phyloP scores from a whole-genome alignment of 1,139 yeast species.

The Sugiyamaella castrensis region DNA sequence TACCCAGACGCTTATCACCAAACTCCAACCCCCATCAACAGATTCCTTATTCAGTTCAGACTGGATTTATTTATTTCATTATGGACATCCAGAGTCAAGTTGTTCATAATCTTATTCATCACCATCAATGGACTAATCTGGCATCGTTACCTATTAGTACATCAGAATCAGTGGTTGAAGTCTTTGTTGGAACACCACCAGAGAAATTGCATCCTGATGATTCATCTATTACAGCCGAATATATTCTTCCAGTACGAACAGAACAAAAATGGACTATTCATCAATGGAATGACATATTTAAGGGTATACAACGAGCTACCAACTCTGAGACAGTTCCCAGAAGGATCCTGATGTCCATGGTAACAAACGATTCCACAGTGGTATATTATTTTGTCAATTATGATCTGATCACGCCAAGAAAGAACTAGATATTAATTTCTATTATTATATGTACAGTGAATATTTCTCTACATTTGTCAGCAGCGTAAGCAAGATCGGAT shows the following conservation, averaged over 20 bases:
- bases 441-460: slow-evolving; percentile 5
- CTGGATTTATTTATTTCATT: background rate
- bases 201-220: slow-evolving; percentile 37
- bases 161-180: slow-evolving; percentile 11
- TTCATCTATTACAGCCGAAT: slow-evolving; percentile 24
- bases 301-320: slow-evolving; percentile 21
- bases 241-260: slow-evolving; percentile 33
- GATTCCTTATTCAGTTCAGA: too few species aligned
- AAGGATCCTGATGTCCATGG: slow-evolving; percentile 53
- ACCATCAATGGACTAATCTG: slow-evolving; percentile 53
- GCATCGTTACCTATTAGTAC: slow-evolving; percentile 12
- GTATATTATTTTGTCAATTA: slow-evolving; percentile 63
- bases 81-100: slow-evolving; percentile 7
- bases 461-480: slow-evolving; percentile 1
- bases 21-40: too few species aligned
- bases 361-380: slow-evolving; percentile 63
- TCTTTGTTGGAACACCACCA: slow-evolving; percentile 35
- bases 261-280: slow-evolving; percentile 35
- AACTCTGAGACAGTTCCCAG: slow-evolving; percentile 31
- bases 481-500: too few species aligned
- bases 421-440: slow-evolving; percentile 37
- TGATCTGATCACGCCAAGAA: slow-evolving; percentile 60
- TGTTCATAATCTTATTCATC: slow-evolving; percentile 47
- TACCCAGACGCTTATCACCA: too few species aligned
- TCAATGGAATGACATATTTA: slow-evolving; percentile 36